Evolutionary conservation across 139 green algal species (phyloP).

Genomic region (Haematococcus sp.): DNA sequence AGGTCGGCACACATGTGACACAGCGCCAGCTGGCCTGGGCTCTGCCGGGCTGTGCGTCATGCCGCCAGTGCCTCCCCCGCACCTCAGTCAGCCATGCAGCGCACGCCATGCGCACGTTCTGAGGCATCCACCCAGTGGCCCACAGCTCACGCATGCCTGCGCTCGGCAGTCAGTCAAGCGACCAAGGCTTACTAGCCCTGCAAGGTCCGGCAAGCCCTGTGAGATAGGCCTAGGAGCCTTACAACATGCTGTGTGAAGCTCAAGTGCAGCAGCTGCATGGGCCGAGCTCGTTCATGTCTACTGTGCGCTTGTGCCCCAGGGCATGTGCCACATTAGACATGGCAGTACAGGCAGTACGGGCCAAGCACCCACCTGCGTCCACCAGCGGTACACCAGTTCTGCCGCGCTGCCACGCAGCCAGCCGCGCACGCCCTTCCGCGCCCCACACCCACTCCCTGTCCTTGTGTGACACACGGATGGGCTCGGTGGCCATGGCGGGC

Average conservation of each 20-base stretch:
- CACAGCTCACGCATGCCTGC: constrained; percentile 82
- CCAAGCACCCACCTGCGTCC: constrained; percentile 60
- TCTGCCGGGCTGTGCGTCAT: too few relatives aligned
- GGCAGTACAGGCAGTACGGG: not conserved
- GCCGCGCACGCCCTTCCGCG: not conserved
- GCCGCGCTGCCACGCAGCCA: constrained; percentile 68
- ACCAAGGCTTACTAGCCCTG: not conserved
- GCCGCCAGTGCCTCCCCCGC: constrained; percentile 36
- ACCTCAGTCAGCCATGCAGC: constrained; percentile 76
- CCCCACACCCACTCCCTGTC: constrained; percentile 25
- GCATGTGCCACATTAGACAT: too few relatives aligned
- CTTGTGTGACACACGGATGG: constrained; percentile 41
- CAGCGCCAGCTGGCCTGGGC: too few relatives aligned
- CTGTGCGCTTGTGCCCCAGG: too few relatives aligned
- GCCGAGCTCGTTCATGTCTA: too few relatives aligned
- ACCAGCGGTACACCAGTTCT: constrained; percentile 82
- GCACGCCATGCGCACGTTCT: constrained; percentile 66
- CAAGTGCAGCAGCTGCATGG: too few relatives aligned
- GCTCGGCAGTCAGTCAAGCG: not conserved
- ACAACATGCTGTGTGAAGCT: too few relatives aligned
- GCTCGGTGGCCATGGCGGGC: constrained; percentile 44
- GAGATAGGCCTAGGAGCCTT: too few relatives aligned
- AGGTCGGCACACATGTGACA: too few relatives aligned
- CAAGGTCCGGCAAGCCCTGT: too few relatives aligned
- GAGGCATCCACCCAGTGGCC: constrained; percentile 82